phyloP scores from a whole-genome alignment of 228 moss, liverwort and hornwort species.

The Sphagnum magellanicum region DNA sequence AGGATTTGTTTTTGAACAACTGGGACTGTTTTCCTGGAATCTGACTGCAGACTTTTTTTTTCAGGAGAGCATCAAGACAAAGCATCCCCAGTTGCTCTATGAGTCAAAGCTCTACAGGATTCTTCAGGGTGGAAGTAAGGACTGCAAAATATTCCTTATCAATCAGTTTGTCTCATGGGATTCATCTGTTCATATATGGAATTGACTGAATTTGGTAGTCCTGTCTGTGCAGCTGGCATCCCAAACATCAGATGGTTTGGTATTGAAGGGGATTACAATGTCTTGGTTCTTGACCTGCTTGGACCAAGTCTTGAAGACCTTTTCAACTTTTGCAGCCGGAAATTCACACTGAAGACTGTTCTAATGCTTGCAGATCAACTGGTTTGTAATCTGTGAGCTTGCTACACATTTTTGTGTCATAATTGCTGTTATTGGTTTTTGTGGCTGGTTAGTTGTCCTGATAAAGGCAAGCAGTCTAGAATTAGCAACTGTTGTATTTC shows the following conservation, averaged over 20 bases:
- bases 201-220: background rate
- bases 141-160: background rate
- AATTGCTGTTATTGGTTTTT: no score
- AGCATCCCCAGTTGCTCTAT: conserved; percentile 91
- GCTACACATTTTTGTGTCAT: background rate
- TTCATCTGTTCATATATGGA: background rate
- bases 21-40: no score
- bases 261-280: conserved; percentile 90
- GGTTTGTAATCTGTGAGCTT: conserved; percentile 24
- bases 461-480: no score
- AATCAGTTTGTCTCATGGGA: background rate
- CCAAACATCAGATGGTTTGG: conserved; percentile 99
- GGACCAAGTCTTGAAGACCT: conserved; percentile 99
- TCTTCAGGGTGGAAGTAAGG: conserved; percentile 97
- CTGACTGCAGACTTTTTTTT: background rate
- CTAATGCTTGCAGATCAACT: conserved; percentile 98
- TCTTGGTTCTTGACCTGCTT: conserved; percentile 88
- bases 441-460: no score
- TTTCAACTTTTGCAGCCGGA: conserved; percentile 96
- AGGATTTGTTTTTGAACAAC: no score
- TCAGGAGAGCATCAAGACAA: conserved; percentile 63
- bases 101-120: conserved; percentile 95
- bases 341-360: conserved; percentile 93
- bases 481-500: no score
- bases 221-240: conserved; percentile 70